These are phyloP conservation scores for Drosera spatulata DNA, from an alignment of 179 eudicot species.

Conservation along the genomic window DNA sequence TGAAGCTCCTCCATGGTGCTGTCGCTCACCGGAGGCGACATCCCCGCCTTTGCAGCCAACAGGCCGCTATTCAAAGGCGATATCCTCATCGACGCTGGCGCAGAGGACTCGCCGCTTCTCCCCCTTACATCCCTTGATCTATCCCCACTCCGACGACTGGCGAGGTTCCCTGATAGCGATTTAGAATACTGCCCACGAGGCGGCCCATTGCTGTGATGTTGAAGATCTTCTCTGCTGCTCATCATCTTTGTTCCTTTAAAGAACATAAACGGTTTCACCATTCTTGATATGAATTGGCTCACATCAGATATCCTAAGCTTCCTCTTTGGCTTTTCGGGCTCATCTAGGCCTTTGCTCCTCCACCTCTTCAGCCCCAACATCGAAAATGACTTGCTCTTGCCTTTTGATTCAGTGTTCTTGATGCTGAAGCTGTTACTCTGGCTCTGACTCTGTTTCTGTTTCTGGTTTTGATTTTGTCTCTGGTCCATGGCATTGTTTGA, in stretches of 20 bases:
- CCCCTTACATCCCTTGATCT: conserved; percentile 10
- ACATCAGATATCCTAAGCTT: conserved; percentile 25
- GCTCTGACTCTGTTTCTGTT: neutral
- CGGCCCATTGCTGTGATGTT: too few relatives aligned
- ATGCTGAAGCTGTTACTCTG: neutral
- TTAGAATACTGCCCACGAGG: conserved; percentile 11
- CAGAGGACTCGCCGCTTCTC: conserved; percentile 43
- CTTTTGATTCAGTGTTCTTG: neutral
- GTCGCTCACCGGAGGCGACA: conserved; percentile 26
- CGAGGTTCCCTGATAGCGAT: conserved; percentile 43
- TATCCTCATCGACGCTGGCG: conserved; percentile 63
- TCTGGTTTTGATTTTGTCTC: neutral
- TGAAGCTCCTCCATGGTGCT: conserved; percentile 89
- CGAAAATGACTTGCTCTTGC: conserved; percentile 37
- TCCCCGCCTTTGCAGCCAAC: conserved; percentile 25
- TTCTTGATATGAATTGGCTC: conserved; percentile 33
- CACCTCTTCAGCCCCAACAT: conserved; percentile 29
- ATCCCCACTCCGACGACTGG: conserved; percentile 2
- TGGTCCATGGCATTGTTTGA: neutral
- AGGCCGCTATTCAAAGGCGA: conserved; percentile 67
- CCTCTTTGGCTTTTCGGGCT: conserved; percentile 1
- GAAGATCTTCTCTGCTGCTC: too few relatives aligned
- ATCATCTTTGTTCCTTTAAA: conserved; percentile 7
- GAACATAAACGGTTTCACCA: conserved; percentile 38
- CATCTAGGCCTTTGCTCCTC: conserved; percentile 8